Evolutionary conservation across 1,139 yeast genomes (phyloP).

Genomic region (Arxiozyma telluris): DNA sequence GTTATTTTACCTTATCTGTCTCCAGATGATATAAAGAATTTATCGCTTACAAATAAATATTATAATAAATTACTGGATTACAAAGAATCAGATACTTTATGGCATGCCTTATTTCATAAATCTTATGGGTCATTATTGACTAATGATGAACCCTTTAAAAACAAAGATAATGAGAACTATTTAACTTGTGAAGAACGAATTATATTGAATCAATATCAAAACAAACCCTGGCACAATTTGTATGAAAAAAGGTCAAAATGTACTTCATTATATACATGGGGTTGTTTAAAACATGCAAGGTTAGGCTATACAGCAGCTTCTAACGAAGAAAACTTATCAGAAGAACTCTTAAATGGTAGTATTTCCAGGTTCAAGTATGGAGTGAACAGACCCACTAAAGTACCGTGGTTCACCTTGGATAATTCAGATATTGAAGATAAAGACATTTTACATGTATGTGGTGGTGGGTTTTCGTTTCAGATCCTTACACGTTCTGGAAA

Average conservation of each 20-base stretch:
- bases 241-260: conserved; percentile 38
- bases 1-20: conserved; percentile 31
- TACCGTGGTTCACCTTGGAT: conserved; percentile 28
- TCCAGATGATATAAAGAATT: conserved; percentile 39
- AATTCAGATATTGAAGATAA: conserved; percentile 24
- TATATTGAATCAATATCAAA: conserved; percentile 23
- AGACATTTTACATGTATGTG: conserved; percentile 46
- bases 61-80: conserved; percentile 28
- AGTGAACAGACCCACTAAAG: conserved; percentile 39
- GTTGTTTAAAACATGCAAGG: conserved; percentile 44
- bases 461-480: conserved; percentile 64
- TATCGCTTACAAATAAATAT: conserved; percentile 38
- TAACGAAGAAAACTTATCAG: conserved; percentile 26
- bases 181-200: conserved; percentile 28
- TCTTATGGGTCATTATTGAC: conserved; percentile 37
- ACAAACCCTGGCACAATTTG: conserved; percentile 43
- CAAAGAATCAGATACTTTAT: conserved; percentile 35
- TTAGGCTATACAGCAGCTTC: conserved; percentile 42
- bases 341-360: conserved; percentile 23
- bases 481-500: conserved; percentile 47
- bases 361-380: conserved; percentile 30
- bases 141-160: conserved; percentile 36
- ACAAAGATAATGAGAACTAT: conserved; percentile 14
- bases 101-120: conserved; percentile 42
- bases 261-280: conserved; percentile 56